Evolutionary conservation across 2,329 filamentous ascomycete genomes (phyloP).

Genomic region (Penicillium janthinellum): DNA sequence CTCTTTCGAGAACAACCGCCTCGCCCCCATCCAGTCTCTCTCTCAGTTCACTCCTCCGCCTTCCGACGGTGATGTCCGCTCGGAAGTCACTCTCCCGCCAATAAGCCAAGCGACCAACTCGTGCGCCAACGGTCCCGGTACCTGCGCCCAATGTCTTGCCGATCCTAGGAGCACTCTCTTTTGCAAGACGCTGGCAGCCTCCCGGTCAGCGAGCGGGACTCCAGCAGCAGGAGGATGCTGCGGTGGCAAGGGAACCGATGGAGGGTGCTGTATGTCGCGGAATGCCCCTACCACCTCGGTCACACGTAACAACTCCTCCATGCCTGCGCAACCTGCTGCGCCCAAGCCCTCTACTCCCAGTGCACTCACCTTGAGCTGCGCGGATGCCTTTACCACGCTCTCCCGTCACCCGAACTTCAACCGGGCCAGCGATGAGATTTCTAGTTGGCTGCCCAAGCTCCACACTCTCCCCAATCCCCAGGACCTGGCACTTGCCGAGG

Average conservation of each 20-base stretch:
- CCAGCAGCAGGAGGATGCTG: constrained; percentile 59
- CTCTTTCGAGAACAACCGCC: constrained; percentile 41
- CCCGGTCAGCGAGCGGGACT: constrained; percentile 39
- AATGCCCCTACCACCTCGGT: constrained; percentile 28
- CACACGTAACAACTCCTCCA: constrained; percentile 24
- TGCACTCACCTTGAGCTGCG: constrained; percentile 61
- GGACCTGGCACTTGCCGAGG: constrained; percentile 35
- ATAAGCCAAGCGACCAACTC: constrained; percentile 42
- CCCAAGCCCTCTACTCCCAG: constrained; percentile 36
- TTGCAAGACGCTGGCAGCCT: constrained; percentile 77
- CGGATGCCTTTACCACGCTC: constrained; percentile 76
- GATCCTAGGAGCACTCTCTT: constrained; percentile 81
- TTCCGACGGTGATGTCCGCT: constrained; percentile 60
- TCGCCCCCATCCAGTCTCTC: constrained; percentile 50
- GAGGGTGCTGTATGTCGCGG: constrained; percentile 63
- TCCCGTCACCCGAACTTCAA: constrained; percentile 76
- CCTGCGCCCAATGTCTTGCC: constrained; percentile 74
- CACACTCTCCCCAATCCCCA: constrained; percentile 55
- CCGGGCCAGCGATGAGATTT: constrained; percentile 71
- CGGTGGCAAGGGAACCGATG: constrained; percentile 60
- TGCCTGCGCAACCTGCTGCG: constrained; percentile 25
- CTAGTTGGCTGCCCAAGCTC: constrained; percentile 74
- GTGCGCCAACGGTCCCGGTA: constrained; percentile 71
- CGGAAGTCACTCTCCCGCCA: constrained; percentile 51
- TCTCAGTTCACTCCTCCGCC: constrained; percentile 56